Conservation (phyloP, 805 yeast genomes). For the Monosporozyma siamensis region DNA sequence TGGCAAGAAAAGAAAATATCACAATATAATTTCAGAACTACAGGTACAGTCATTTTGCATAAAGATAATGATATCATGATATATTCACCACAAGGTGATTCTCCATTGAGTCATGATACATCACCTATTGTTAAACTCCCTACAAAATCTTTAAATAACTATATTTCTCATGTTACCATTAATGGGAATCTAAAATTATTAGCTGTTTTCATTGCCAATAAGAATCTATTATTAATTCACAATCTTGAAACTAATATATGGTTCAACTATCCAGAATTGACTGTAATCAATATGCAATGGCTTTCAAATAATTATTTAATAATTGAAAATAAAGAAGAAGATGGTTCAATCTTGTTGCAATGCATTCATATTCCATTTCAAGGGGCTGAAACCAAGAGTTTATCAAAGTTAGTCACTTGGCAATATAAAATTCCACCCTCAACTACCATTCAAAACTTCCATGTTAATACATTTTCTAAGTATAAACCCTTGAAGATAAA, state of each 20-base stretch:
- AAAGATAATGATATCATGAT: slow-evolving; percentile 24
- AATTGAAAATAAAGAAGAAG: slow-evolving; percentile 19
- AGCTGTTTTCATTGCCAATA: slow-evolving; percentile 26
- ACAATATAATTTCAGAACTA: slow-evolving; percentile 17
- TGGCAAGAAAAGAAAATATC: slow-evolving; percentile 21
- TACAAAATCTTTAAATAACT: slow-evolving; percentile 26
- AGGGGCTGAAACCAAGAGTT: slow-evolving; percentile 6
- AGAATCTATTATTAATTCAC: slow-evolving; percentile 23
- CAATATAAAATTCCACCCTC: slow-evolving; percentile 17
- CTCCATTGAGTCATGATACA: slow-evolving; percentile 13
- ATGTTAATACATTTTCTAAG: slow-evolving; percentile 19
- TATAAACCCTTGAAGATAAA: slow-evolving; percentile 17
- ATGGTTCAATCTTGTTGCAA: slow-evolving; percentile 11
- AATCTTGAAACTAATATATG: slow-evolving; percentile 23
- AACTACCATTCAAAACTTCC: slow-evolving; percentile 8
- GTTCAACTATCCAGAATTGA: slow-evolving; percentile 20
- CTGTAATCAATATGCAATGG: slow-evolving; percentile 27
- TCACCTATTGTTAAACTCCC: slow-evolving; percentile 24
- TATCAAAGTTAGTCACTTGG: slow-evolving; percentile 21
- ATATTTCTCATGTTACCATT: slow-evolving; percentile 15
- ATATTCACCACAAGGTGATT: slow-evolving; percentile 21
- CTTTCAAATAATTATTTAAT: slow-evolving; percentile 24
- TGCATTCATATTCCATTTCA: slow-evolving; percentile 23
- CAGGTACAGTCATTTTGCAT: slow-evolving; percentile 17
- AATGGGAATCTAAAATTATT: slow-evolving; percentile 20